These are phyloP conservation scores for Polyporus arcularius DNA, from an alignment of 768 basidiomycete species.

Conservation along the genomic window DNA sequence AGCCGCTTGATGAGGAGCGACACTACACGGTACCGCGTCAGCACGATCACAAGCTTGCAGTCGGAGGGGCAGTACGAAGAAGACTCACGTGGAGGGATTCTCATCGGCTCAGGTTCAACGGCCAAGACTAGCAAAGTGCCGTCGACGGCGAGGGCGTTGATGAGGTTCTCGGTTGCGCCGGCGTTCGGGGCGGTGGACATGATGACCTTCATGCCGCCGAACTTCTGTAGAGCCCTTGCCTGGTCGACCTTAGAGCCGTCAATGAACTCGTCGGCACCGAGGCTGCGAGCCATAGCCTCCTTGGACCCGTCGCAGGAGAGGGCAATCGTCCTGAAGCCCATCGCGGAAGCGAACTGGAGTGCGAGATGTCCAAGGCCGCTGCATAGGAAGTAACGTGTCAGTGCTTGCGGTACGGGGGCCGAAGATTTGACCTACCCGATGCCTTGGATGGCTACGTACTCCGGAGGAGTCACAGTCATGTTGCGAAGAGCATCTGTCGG, in stretches of 20 bases:
- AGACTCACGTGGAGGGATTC: slow-evolving; percentile 21
- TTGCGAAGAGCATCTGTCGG: slow-evolving; percentile 27
- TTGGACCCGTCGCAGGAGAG: slow-evolving; percentile 35
- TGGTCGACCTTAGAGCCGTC: slow-evolving; percentile 30
- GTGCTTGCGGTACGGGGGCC: not conserved
- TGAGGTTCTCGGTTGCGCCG: slow-evolving; percentile 16
- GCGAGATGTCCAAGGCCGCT: slow-evolving; percentile 36
- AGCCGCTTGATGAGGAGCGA: slow-evolving; percentile 26
- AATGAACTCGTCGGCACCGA: slow-evolving; percentile 42
- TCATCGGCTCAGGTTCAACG: slow-evolving; percentile 17
- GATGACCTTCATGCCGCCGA: slow-evolving; percentile 40
- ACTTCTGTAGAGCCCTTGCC: slow-evolving; percentile 31
- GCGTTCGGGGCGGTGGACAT: slow-evolving; percentile 33
- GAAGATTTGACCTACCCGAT: slow-evolving; percentile 25
- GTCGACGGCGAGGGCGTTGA: slow-evolving; percentile 22
- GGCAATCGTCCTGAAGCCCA: slow-evolving; percentile 39
- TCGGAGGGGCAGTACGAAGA: not conserved
- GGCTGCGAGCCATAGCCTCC: slow-evolving; percentile 31
- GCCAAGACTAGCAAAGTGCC: slow-evolving; percentile 27
- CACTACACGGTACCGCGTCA: slow-evolving; percentile 1
- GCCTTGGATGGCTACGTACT: slow-evolving; percentile 41
- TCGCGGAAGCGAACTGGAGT: slow-evolving; percentile 33
- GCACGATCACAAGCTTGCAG: not conserved
- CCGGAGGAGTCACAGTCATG: slow-evolving; percentile 34
- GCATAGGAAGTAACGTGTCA: not conserved